Percentiles rank a stretch among this genome's conserved stretches.
These are phyloP conservation scores for Ampelocalamus luodianensis DNA, from an alignment of 176 grass and related monocot genomes.

Conservation along the genomic window DNA sequence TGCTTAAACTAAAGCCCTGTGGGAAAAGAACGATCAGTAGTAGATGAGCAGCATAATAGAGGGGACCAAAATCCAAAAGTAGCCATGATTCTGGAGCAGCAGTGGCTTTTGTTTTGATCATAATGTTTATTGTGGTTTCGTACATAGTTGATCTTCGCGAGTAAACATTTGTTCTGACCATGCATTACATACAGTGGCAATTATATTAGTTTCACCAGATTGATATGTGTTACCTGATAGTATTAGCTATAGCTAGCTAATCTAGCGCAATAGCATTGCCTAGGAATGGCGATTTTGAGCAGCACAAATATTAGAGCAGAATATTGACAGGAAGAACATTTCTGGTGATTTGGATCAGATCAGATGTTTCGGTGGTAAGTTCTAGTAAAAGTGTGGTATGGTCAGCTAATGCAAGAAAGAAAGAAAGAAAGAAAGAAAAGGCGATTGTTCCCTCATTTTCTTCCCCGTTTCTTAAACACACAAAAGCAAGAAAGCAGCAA, in stretches of 20 bases:
- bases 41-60: slow-evolving; percentile 6
- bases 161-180: slow-evolving; percentile 37
- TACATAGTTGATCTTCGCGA: slow-evolving; percentile 13
- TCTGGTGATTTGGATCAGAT: slow-evolving; percentile 16
- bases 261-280: background rate
- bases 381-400: background rate
- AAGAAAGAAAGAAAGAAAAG: background rate
- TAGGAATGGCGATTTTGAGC: background rate
- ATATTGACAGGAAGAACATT: background rate
- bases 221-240: background rate
- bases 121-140: background rate
- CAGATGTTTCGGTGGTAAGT: background rate
- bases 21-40: slow-evolving; percentile 22
- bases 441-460: background rate
- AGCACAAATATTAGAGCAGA: background rate
- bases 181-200: background rate
- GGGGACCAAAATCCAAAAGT: slow-evolving; percentile 40
- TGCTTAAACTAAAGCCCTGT: slow-evolving; percentile 1
- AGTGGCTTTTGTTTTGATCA: slow-evolving; percentile 3
- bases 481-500: slow-evolving; percentile 40
- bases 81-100: background rate
- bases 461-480: slow-evolving; percentile 35
- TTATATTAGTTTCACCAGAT: background rate
- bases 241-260: background rate
- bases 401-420: slow-evolving; percentile 8